A percentile compares a stretch with the other conserved stretches of the same genome.
phyloP scores from a whole-genome alignment of 495 filamentous ascomycete species.

The Penicillium lagena region DNA sequence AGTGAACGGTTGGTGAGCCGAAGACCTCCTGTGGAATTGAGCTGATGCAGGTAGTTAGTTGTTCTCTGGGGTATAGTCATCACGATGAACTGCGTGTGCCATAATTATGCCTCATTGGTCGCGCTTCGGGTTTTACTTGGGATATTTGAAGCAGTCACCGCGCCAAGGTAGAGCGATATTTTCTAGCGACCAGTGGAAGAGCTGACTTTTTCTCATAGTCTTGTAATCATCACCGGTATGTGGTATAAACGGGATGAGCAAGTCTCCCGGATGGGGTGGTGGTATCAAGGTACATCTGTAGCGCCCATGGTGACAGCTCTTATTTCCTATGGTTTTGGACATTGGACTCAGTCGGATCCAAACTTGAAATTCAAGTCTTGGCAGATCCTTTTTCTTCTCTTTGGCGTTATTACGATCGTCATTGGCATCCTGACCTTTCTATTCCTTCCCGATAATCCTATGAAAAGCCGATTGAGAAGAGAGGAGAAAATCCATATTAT shows the following conservation, averaged over 20 bases:
- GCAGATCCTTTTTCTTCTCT: constrained; percentile 58
- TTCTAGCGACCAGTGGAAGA: too few species aligned
- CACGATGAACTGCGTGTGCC: constrained; percentile 17
- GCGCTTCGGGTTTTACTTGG: constrained; percentile 53
- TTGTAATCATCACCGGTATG: constrained; percentile 36
- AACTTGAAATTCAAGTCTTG: constrained; percentile 43
- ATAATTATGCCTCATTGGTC: constrained; percentile 12
- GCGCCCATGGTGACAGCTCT: constrained; percentile 57
- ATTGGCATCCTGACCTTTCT: constrained; percentile 45
- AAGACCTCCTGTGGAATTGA: too few species aligned
- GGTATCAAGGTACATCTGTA: constrained; percentile 57
- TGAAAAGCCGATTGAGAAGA: too few species aligned
- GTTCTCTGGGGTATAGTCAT: constrained; percentile 43
- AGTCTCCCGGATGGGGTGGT: constrained; percentile 53
- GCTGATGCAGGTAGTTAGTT: too few species aligned
- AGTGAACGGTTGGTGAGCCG: constrained; percentile 40
- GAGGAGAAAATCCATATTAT: constrained; percentile 45
- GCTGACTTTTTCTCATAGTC: too few species aligned
- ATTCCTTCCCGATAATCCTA: constrained; percentile 53
- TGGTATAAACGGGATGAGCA: constrained; percentile 63
- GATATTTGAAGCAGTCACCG: constrained; percentile 59
- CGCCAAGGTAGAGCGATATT: constrained; percentile 52
- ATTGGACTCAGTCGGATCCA: too few species aligned
- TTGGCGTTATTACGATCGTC: constrained; percentile 52
- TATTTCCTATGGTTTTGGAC: constrained; percentile 51